phyloP scores from a whole-genome alignment of 1,284 basidiomycete genomes.

The Rhodotorula sp. region DNA sequence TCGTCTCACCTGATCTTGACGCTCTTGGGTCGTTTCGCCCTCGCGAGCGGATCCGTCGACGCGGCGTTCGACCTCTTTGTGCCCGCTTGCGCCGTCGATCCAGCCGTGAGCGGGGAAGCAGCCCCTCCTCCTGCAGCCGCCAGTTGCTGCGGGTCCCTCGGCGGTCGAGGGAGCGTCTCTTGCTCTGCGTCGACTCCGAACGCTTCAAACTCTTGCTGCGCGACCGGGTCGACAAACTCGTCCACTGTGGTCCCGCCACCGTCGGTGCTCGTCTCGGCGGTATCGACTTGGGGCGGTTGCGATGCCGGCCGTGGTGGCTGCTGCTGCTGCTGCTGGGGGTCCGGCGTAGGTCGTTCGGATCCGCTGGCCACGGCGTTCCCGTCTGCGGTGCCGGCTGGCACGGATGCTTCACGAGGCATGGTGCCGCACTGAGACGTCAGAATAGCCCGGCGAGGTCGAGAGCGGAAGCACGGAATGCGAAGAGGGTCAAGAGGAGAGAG shows the following conservation, averaged over 20 bases:
- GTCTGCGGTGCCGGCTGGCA: background rate
- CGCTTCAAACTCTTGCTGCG: slow-evolving; percentile 26
- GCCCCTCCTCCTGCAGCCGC: background rate
- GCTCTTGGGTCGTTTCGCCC: slow-evolving; percentile 39
- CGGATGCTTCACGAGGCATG: slow-evolving; percentile 17
- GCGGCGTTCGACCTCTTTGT: slow-evolving; percentile 18
- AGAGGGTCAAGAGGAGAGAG: too few species aligned
- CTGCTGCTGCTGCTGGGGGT: background rate
- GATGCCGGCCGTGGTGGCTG: background rate
- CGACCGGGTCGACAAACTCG: slow-evolving; percentile 23
- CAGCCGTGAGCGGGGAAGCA: background rate
- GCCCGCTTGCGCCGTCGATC: background rate
- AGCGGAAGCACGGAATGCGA: too few species aligned
- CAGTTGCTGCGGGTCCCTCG: slow-evolving; percentile 17
- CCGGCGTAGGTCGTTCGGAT: slow-evolving; percentile 2
- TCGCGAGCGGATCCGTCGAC: slow-evolving; percentile 23
- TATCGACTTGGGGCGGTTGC: background rate
- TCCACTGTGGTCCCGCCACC: background rate
- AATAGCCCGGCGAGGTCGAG: background rate
- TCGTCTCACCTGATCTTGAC: slow-evolving; percentile 38
- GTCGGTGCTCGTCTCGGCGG: background rate
- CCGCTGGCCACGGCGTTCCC: background rate
- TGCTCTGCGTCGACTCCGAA: slow-evolving; percentile 35
- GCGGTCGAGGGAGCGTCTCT: slow-evolving; percentile 29
- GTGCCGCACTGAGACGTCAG: background rate